Evolutionary conservation across 345 rosid genomes (phyloP), one percentile per base, ranked within the genome.

Genomic region (Euclidium syriacum): DNA sequence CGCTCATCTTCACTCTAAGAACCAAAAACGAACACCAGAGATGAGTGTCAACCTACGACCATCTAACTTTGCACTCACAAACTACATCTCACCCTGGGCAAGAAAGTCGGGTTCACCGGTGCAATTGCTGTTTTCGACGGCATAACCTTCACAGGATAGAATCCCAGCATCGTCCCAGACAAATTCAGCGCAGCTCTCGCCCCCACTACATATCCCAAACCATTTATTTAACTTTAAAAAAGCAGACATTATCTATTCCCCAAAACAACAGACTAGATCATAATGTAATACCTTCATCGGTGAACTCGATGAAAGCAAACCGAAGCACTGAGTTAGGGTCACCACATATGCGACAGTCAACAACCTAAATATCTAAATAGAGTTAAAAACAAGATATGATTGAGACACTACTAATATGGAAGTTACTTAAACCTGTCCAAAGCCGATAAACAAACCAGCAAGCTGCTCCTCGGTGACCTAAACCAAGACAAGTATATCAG

Each of bases 381-480:
- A 33, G 58, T 53, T 22, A 63, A 54, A 12, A 52, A 40, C 9
- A 22, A 58, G 3, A 15, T n/a, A n/a, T n/a, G n/a, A n/a, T n/a
- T n/a, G n/a, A 42, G 27, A 29, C 20, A 46, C 29, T 24, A 61
- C 10, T 19, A 26, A 35, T 10, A 44, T 36, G 25, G 34, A 6
- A 47, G 27, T 50, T 30, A 40, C 39, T 42, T 48, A 22, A 62
- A 90, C 97, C 89, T 91, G 96, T 18, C 98, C 98, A 75, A 87
- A 85, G 62, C 68, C 40, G 16, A 91, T 65, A 65, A 91, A 91
- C 47, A 91, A 75, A 70, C 86, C 86, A 42, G 98, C 95, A 70
- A 91, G 98, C 73, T 91, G 95, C 79, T 91, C 98, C 71, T 91
- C 98, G 23, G 98, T 88, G 70, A 91, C 96, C 98, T 91, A 47